Percentiles rank a stretch among this genome's conserved stretches.
phyloP scores from a whole-genome alignment of 177 flowering plant genomes.

The Vitis hybrid region DNA sequence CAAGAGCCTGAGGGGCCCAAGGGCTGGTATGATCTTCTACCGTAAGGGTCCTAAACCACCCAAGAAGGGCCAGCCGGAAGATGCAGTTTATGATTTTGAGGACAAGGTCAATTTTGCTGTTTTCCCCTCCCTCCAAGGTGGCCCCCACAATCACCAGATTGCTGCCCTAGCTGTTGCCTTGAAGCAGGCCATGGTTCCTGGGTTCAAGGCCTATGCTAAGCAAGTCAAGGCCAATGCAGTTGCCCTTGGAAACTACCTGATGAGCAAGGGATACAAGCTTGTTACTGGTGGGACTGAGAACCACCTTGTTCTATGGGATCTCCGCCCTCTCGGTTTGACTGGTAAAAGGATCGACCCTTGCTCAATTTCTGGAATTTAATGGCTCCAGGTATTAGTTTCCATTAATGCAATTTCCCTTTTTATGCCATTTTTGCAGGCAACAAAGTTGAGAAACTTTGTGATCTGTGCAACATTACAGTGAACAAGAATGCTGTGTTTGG shows the following conservation, averaged over 20 bases:
- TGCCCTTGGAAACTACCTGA: conserved; percentile 78
- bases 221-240: conserved; percentile 96
- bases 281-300: conserved; percentile 94
- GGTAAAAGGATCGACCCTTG: conserved; percentile 34
- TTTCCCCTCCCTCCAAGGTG: conserved; percentile 95
- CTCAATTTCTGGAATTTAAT: conserved; percentile 2
- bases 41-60: conserved; percentile 95
- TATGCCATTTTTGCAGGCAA: conserved; percentile 54
- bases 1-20: conserved; percentile 95
- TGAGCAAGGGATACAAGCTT: conserved; percentile 80
- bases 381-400: neutral
- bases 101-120: conserved; percentile 92
- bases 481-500: conserved; percentile 99
- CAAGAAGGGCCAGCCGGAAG: conserved; percentile 95
- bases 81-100: conserved; percentile 85
- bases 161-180: conserved; percentile 92
- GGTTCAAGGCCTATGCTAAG: conserved; percentile 88
- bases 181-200: conserved; percentile 78
- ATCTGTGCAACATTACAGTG: conserved; percentile 86
- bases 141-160: conserved; percentile 97
- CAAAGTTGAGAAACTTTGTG: conserved; percentile 97
- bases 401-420: neutral
- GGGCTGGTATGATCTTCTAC: conserved; percentile 99
- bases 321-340: conserved; percentile 94
- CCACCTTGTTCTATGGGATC: conserved; percentile 97